These are phyloP conservation scores for Talaromyces sp. DNA, from an alignment of 2,329 filamentous ascomycete genomes.

Conservation along the genomic window DNA sequence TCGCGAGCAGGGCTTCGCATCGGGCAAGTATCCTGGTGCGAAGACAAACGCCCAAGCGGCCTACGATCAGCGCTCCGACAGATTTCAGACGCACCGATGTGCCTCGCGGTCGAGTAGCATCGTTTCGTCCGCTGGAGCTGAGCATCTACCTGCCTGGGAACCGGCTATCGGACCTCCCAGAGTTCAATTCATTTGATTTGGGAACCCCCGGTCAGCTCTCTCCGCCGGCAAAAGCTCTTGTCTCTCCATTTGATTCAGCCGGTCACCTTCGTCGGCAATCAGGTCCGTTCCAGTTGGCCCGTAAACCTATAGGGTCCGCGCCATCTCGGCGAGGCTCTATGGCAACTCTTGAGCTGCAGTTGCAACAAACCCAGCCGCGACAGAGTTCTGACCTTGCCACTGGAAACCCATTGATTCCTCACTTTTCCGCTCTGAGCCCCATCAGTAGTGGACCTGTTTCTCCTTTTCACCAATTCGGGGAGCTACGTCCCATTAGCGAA, in stretches of 20 bases:
- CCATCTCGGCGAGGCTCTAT: slow-evolving; percentile 15
- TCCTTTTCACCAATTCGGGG: neutral
- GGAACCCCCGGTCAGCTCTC: slow-evolving; percentile 22
- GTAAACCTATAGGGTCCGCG: slow-evolving; percentile 34
- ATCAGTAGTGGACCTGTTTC: neutral
- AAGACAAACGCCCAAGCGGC: slow-evolving; percentile 26
- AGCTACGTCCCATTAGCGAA: neutral
- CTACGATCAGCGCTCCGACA: slow-evolving; percentile 39
- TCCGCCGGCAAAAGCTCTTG: slow-evolving; percentile 30
- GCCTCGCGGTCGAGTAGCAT: slow-evolving; percentile 13
- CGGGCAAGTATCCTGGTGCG: slow-evolving; percentile 35
- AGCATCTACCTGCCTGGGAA: slow-evolving; percentile 43
- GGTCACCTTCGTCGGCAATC: slow-evolving; percentile 17
- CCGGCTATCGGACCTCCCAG: slow-evolving; percentile 40
- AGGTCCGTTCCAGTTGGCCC: slow-evolving; percentile 26
- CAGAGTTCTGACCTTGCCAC: slow-evolving; percentile 4
- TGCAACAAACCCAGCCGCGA: slow-evolving; percentile 1
- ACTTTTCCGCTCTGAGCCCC: slow-evolving; percentile 7
- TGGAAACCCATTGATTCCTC: slow-evolving; percentile 8
- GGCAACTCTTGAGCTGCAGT: slow-evolving; percentile 9
- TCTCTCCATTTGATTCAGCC: slow-evolving; percentile 18
- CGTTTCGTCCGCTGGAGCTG: slow-evolving; percentile 41
- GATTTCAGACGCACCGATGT: slow-evolving; percentile 36
- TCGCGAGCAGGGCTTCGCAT: slow-evolving; percentile 34
- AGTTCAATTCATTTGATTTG: slow-evolving; percentile 36